These are phyloP conservation scores for Amorphotheca resinae DNA, from an alignment of 495 filamentous ascomycete genomes.

Conservation along the genomic window DNA sequence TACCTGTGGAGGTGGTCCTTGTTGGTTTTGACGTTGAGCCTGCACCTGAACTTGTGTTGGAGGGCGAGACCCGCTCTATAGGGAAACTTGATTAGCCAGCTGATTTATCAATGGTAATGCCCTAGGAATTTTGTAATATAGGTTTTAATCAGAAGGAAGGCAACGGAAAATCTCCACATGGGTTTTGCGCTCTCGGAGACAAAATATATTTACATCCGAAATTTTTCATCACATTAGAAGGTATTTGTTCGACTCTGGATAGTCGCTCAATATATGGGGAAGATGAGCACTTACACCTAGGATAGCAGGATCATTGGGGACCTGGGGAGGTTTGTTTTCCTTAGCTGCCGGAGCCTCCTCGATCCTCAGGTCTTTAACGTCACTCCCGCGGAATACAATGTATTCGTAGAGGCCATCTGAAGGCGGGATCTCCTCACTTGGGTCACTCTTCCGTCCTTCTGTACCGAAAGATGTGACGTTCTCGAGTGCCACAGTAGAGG, in stretches of 20 bases:
- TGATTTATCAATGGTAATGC: not conserved
- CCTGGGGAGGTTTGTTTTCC: slow-evolving; percentile 60
- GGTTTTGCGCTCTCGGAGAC: slow-evolving; percentile 85
- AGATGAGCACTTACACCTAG: slow-evolving; percentile 67
- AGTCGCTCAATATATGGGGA: slow-evolving; percentile 3
- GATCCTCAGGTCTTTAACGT: slow-evolving; percentile 95
- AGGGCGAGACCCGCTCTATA: slow-evolving; percentile 28
- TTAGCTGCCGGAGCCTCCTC: slow-evolving; percentile 58
- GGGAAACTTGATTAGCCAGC: slow-evolving; percentile 9
- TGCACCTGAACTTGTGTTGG: slow-evolving; percentile 14
- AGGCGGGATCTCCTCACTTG: slow-evolving; percentile 65
- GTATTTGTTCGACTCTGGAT: not conserved
- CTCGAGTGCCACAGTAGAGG: slow-evolving; percentile 89
- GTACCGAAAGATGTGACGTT: slow-evolving; percentile 89
- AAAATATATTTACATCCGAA: slow-evolving; percentile 67
- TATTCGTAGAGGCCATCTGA: slow-evolving; percentile 90
- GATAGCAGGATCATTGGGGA: slow-evolving; percentile 94
- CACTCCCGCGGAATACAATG: slow-evolving; percentile 96
- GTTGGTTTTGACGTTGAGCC: slow-evolving; percentile 13
- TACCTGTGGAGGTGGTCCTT: slow-evolving; percentile 11
- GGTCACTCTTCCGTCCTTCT: slow-evolving; percentile 70
- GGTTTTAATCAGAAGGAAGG: slow-evolving; percentile 85
- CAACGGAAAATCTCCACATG: slow-evolving; percentile 98
- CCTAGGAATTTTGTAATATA: slow-evolving; percentile 2
- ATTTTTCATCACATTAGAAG: slow-evolving; percentile 65